Evolutionary conservation across 306 rosid species (phyloP), one percentile per base, ranked within the genome.

Genomic region (Vigna trinervia): DNA sequence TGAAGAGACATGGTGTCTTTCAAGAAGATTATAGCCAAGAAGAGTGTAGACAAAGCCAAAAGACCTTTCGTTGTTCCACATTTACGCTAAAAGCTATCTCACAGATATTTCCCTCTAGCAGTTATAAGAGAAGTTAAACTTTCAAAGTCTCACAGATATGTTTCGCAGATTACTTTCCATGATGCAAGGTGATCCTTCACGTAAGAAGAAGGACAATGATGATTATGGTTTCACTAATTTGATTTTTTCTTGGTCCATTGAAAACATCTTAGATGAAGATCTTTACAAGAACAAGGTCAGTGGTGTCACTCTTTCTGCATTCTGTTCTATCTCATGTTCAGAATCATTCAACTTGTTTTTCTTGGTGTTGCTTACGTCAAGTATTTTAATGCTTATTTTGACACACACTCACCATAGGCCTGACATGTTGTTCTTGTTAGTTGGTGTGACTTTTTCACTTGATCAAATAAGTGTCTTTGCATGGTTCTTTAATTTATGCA

Each of bases 161-260:
- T 22, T 22, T 22, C 22, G 22, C 22, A 22, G 22, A 22, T 22
- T 22, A 22, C 22, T 22, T 22, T 22, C 22, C 22, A 22, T 22
- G 75, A 82, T 82, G 89, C 62, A 77, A 59, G 30, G 17, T 26
- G 73, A 51, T 8, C 47, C 39, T 65, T 84, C 84, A 51, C 71
- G 39, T 5, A 75, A 58, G 81, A 79, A 61, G 52, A 71, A 56
- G 57, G 56, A 2, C 17, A 11, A 12, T 15, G 54, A 22, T 76
- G 75, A 66, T 51, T 34, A 51, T 56, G 82, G 81, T 23, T 84
- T 88, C 56, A 83, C 77, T 58, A 84, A 83, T 26, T 59, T 36
- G 26, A 67, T 90, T 15, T 76, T 88, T 54, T 86, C 91, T 53
- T 90, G 92, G 96, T 84, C 92, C 5, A 54, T 90, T 14, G 82